Evolutionary conservation across 306 rosid species (phyloP).

Genomic region (Leucaena leucocephala): DNA sequence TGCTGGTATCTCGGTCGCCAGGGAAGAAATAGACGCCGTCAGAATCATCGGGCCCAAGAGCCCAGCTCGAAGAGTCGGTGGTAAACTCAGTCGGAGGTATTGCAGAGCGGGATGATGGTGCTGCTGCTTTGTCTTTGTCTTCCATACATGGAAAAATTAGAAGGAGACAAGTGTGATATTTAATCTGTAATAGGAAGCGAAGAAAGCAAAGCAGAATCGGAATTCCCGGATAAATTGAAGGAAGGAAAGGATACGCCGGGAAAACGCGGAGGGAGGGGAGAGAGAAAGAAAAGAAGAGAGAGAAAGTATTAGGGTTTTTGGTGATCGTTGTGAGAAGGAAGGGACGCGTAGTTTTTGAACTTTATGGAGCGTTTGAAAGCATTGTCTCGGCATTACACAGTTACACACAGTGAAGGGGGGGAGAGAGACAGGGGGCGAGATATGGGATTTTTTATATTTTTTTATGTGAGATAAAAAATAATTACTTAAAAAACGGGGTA

Average conservation of each 20-base stretch:
- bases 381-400: conserved; percentile 62
- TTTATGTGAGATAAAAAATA: background rate
- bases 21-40: conserved; percentile 49
- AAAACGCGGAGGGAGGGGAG: conserved; percentile 12
- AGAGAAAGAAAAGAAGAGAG: conserved; percentile 23
- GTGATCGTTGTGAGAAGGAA: conserved; percentile 53
- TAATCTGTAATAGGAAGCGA: background rate
- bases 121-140: conserved; percentile 29
- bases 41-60: conserved; percentile 46
- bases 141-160: conserved; percentile 46
- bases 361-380: conserved; percentile 56
- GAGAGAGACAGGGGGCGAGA: conserved; percentile 16
- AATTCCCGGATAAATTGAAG: conserved; percentile 11
- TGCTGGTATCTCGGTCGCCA: conserved; percentile 45
- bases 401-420: conserved; percentile 8
- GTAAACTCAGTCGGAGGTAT: conserved; percentile 41
- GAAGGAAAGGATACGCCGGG: conserved; percentile 25
- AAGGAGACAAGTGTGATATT: conserved; percentile 1
- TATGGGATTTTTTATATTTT: background rate
- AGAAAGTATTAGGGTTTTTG: conserved; percentile 59
- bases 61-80: conserved; percentile 59
- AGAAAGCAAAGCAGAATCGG: conserved; percentile 1
- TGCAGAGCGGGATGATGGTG: conserved; percentile 44
- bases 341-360: conserved; percentile 66
- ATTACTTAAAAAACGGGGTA: background rate